Conservation (phyloP, 2,329 filamentous ascomycete genomes). For the Cytospora piceae region DNA sequence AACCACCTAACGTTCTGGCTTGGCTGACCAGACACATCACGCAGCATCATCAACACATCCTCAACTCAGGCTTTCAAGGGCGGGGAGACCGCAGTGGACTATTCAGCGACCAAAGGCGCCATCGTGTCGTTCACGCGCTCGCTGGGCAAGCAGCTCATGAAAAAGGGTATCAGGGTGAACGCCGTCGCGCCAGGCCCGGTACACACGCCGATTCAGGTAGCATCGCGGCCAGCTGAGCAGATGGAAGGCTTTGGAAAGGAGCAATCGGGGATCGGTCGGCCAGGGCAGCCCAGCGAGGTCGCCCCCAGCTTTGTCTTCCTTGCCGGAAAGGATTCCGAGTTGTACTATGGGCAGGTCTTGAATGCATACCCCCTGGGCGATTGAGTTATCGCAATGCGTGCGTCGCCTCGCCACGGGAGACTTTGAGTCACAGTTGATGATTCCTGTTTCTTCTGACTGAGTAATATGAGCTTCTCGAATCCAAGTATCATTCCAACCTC, state of each 20-base stretch:
- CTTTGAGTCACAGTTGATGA: neutral
- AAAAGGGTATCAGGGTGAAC: slow-evolving; percentile 61
- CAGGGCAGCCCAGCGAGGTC: slow-evolving; percentile 50
- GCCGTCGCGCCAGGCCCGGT: slow-evolving; percentile 49
- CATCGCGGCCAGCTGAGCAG: slow-evolving; percentile 47
- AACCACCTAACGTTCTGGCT: neutral
- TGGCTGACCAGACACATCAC: neutral
- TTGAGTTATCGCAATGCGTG: slow-evolving; percentile 28
- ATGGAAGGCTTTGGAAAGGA: slow-evolving; percentile 48
- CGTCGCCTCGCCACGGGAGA: neutral
- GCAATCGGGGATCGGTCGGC: slow-evolving; percentile 42
- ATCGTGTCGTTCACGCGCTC: slow-evolving; percentile 60
- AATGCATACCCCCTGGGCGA: slow-evolving; percentile 47
- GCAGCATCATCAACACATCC: slow-evolving; percentile 59
- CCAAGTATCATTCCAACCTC: too few relatives aligned
- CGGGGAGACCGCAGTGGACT: slow-evolving; percentile 55
- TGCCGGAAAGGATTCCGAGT: slow-evolving; percentile 44
- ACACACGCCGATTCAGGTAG: slow-evolving; percentile 49
- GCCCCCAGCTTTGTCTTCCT: slow-evolving; percentile 47
- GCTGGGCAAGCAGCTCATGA: slow-evolving; percentile 55
- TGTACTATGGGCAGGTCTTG: slow-evolving; percentile 46
- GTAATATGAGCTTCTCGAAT: neutral
- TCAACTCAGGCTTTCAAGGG: slow-evolving; percentile 60
- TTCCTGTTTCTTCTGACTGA: neutral
- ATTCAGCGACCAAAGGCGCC: slow-evolving; percentile 61